Conservation (phyloP, 2,329 filamentous ascomycete species). For the Orbilia brochopaga region DNA sequence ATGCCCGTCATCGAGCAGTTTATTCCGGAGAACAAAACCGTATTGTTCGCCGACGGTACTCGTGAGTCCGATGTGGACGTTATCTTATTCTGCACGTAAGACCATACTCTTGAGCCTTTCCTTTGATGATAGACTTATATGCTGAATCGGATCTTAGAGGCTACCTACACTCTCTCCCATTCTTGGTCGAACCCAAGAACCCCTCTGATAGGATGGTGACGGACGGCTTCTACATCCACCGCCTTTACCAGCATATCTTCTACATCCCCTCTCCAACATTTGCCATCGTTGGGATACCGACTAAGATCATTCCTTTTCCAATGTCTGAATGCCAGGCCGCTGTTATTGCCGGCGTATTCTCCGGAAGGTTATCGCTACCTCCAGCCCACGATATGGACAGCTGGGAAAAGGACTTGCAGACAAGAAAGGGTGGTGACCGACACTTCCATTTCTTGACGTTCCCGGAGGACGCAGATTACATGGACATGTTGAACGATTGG, state of each 20-base stretch:
- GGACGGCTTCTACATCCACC: conserved; percentile 72
- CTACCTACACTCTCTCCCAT: conserved; percentile 84
- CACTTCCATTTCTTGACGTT: conserved; percentile 63
- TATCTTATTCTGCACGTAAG: conserved; percentile 77
- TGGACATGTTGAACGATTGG: conserved; percentile 73
- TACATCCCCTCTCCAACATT: conserved; percentile 77
- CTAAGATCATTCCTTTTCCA: conserved; percentile 87
- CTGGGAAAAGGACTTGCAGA: conserved; percentile 72
- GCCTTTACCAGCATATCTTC: conserved; percentile 80
- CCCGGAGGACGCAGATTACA: conserved; percentile 71
- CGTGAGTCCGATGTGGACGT: conserved; percentile 73
- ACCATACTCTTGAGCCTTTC: neutral
- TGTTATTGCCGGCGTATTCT: conserved; percentile 76
- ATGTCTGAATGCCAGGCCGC: conserved; percentile 79
- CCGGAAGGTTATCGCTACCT: conserved; percentile 72
- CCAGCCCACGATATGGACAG: conserved; percentile 67
- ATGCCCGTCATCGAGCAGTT: conserved; percentile 65
- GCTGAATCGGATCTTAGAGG: conserved; percentile 60
- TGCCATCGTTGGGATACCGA: conserved; percentile 75
- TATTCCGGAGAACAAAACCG: conserved; percentile 63
- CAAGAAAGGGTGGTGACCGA: conserved; percentile 60
- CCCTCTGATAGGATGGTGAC: conserved; percentile 66
- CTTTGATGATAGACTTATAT: neutral
- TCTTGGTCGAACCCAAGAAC: conserved; percentile 61
- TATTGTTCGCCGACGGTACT: conserved; percentile 71